Base-by-base conservation (phyloP, 2,329 filamentous ascomycete genomes). In the Parastagonospora avenae region DNA sequence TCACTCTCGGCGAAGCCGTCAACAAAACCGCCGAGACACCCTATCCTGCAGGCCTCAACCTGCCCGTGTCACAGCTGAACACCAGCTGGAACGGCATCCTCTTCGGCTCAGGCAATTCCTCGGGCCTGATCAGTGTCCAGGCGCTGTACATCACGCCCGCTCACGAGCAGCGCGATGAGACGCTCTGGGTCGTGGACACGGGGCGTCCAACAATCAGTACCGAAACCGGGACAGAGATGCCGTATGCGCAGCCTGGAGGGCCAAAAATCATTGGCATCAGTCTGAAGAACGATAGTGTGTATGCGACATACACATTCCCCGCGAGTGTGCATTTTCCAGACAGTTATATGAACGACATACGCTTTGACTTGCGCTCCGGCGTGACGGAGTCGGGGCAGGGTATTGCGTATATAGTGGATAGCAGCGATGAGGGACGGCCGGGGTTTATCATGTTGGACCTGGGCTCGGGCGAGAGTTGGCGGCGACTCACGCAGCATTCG, bases 331-430 rank as follows among this genome's bases (percentile, higher is more conserved):
- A 77, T 7, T 78, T 72, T 47, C 55, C 76, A 11, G 77, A 79
- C 55, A 78, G 74, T 12, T 83, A 83, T 55, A 73, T 81, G 31
- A 83, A 83, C 60, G 81, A 83, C 54, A 71, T 83, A 8, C 77
- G 81, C 42, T 79, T 83, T 64, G 80, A 83, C 56, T 71, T 82
- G 12, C 74, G 75, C 10, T 44, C 75, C 1, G 59, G 62, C 19
- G 29, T 79, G 7, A 77, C 76, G 0, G 52, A 64, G 12, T 71
- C 72, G 2, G 79, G 79, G 4, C 57, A 76, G 27, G 80, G 80
- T 14, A 60, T 82, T 9, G 80, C 79, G 0, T 83, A 83, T 61
- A 81, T 83, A 59, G 82, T 79, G 15, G 81, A 83, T 57, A 78
- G 74, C 30, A 77, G 72, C 39, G 59, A 63, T 38, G 77, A 80